Base-by-base conservation (phyloP, 352 stramenopile genomes). In the Phytophthora chlamydospora region DNA sequence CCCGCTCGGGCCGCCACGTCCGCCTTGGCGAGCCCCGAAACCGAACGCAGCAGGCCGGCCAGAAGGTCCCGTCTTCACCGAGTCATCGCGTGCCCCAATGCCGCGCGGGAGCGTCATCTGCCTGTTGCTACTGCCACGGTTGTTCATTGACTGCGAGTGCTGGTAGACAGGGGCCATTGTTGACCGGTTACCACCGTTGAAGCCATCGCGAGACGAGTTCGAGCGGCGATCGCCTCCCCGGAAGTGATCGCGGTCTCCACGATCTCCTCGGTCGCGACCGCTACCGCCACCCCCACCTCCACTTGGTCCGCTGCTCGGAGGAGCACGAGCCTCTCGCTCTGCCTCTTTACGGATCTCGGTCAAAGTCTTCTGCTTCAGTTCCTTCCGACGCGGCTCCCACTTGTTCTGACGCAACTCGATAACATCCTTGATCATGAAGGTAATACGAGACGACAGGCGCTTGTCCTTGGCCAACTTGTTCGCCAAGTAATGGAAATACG, bases 391-490 rank as follows among this genome's bases (percentile, higher is more conserved):
- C 11, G 91, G 88, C 50, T 97, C 82, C 96, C 96, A 99, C 29
- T 76, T 81, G 64, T 97, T 97, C 6, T 76, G 66, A 17, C 95
- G 81, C 64, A 98, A 73, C 33, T 98, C 95, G 60, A 99, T 94
- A 27, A 98, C 78, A 75, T 98, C 95, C 53, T 93, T 89, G 66
- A 98, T 97, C 88, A 98, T 98, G 68, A 99, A 99, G 44, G 88
- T 86, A 54, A 97, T 97, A 74, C 95, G 85, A 54, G 87, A 96
- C 31, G 75, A 91, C 8, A 96, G 62, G 8, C 85, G 85, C 54
- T 96, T 94, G 73, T 96, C 83, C 69, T 94, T 94, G n/a, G 83
- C 68, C 29, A 96, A 62, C 51, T 88, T 83, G 45, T 81, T 81
- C 56, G 85, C 83, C 44, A 96, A 48, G 71, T 90, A 93, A 10